These are phyloP conservation scores for Calonectria naviculata DNA, from an alignment of 2,329 filamentous ascomycete genomes.

Conservation along the genomic window DNA sequence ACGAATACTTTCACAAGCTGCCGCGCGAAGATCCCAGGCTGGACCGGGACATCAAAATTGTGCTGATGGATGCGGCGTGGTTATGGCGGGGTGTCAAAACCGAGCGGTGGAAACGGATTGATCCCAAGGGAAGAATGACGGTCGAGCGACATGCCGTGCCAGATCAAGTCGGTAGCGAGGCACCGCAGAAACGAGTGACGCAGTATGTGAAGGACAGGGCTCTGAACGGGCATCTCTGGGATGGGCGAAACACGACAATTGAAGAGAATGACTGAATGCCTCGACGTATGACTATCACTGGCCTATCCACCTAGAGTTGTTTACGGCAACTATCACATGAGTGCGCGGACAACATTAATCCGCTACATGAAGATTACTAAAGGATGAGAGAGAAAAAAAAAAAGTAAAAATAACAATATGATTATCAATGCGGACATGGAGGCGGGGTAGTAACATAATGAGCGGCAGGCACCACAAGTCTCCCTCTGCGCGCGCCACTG, in stretches of 20 bases:
- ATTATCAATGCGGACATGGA: neutral
- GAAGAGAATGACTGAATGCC: conserved; percentile 11
- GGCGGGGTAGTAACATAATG: neutral
- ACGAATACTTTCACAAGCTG: conserved; percentile 51
- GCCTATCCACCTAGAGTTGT: neutral
- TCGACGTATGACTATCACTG: neutral
- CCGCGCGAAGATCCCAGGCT: conserved; percentile 42
- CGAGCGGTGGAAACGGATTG: conserved; percentile 46
- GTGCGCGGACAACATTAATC: neutral
- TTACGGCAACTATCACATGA: neutral
- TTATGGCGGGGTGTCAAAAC: conserved; percentile 39
- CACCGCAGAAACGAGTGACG: conserved; percentile 49
- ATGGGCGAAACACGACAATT: conserved; percentile 42
- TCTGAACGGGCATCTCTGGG: conserved; percentile 53
- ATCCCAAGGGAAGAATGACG: conserved; percentile 49
- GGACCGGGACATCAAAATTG: conserved; percentile 42
- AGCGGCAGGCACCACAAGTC: neutral
- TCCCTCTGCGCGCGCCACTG: neutral
- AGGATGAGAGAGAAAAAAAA: neutral
- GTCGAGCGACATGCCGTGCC: conserved; percentile 53
- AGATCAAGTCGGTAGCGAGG: conserved; percentile 51
- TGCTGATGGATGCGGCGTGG: conserved; percentile 45
- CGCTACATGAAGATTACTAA: neutral
- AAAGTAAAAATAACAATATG: neutral
- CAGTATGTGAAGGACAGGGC: conserved; percentile 53